These are phyloP conservation scores for Globisporangium iwayamae DNA, from an alignment of 352 stramenopile genomes.

Conservation along the genomic window DNA sequence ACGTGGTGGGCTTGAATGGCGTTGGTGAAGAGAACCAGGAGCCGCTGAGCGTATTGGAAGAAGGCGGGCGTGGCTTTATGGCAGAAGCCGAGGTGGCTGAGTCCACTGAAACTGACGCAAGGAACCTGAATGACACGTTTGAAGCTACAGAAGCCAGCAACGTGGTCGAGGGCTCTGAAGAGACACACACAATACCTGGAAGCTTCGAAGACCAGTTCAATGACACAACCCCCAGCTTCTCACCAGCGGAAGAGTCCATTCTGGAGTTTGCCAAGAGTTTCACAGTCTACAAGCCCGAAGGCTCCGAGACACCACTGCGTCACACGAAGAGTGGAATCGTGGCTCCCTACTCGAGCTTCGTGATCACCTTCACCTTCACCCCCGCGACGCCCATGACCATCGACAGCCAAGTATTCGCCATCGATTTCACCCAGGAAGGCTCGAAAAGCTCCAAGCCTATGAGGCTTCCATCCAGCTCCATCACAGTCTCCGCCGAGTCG, in stretches of 20 bases:
- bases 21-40: not conserved
- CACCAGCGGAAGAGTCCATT: slow-evolving; percentile 30
- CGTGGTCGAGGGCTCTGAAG: not conserved
- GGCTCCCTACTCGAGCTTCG: slow-evolving; percentile 37
- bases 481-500: slow-evolving; percentile 27
- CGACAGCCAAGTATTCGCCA: slow-evolving; percentile 25
- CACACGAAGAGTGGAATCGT: slow-evolving; percentile 43
- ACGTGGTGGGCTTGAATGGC: not conserved
- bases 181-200: not conserved
- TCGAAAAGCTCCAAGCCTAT: not conserved
- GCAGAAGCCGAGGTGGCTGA: not conserved
- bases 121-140: slow-evolving; percentile 9
- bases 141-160: not conserved
- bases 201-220: not conserved
- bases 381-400: slow-evolving; percentile 39
- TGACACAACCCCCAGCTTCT: slow-evolving; percentile 8
- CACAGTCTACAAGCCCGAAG: slow-evolving; percentile 38
- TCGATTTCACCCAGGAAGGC: slow-evolving; percentile 32
- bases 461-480: slow-evolving; percentile 13
- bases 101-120: no score
- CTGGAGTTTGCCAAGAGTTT: slow-evolving; percentile 24
- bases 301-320: slow-evolving; percentile 35
- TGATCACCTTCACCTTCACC: slow-evolving; percentile 57
- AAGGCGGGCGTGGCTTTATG: not conserved
- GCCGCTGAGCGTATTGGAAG: not conserved